phyloP scores from a whole-genome alignment of 495 filamentous ascomycete genomes.

The Chaetomium tenue region DNA sequence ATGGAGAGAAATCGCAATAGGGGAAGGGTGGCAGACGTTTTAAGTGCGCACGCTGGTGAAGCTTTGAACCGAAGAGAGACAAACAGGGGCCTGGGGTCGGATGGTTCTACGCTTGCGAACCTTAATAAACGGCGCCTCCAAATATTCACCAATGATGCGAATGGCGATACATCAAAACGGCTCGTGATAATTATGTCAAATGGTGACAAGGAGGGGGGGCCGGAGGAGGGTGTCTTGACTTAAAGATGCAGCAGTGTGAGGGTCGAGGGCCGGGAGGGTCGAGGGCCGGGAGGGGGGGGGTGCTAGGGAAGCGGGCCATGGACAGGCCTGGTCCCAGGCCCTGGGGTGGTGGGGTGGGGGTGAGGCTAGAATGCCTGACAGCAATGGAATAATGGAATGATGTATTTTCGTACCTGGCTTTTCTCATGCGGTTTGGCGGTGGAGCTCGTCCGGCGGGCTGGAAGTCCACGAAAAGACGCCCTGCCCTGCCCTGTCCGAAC shows the following conservation, averaged over 20 bases:
- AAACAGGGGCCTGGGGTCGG: not conserved
- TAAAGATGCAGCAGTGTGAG: too few species aligned
- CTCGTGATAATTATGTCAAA: not conserved
- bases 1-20: too few species aligned
- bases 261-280: too few species aligned
- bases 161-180: not conserved
- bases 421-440: constrained; percentile 15
- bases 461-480: constrained; percentile 24
- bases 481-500: too few species aligned
- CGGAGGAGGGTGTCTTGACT: too few species aligned
- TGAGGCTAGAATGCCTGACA: constrained; percentile 6
- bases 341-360: not conserved
- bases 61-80: not conserved
- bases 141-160: not conserved
- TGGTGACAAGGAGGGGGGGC: not conserved
- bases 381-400: constrained; percentile 12
- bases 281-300: too few species aligned
- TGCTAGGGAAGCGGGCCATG: too few species aligned
- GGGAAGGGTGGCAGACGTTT: too few species aligned
- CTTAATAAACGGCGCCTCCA: too few species aligned
- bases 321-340: too few species aligned
- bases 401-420: constrained; percentile 29
- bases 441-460: constrained; percentile 32
- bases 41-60: too few species aligned
- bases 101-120: too few species aligned